Percentiles rank a stretch among this genome's conserved stretches.
Conservation (phyloP, 768 basidiomycete species). For the Antrodiella citrinella region DNA sequence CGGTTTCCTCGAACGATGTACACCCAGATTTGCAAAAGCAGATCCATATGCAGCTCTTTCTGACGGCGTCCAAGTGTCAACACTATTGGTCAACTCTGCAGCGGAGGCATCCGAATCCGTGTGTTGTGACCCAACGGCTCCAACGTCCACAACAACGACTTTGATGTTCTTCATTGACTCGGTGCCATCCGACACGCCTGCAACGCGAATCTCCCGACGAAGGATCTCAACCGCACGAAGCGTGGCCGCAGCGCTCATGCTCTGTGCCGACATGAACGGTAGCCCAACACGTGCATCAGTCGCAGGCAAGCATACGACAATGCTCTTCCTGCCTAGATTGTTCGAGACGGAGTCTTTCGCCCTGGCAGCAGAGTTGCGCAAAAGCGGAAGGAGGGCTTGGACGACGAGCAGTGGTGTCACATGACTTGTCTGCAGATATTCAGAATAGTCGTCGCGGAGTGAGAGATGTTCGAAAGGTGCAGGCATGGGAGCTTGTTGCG, state of each 20-base stretch:
- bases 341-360: constrained; percentile 45
- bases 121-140: constrained; percentile 30
- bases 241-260: constrained; percentile 72
- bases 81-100: constrained; percentile 29
- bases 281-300: constrained; percentile 66
- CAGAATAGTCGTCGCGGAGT: constrained; percentile 52
- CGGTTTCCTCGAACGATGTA: constrained; percentile 33
- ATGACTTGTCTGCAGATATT: constrained; percentile 68
- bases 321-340: constrained; percentile 29
- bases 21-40: constrained; percentile 47
- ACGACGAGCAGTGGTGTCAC: constrained; percentile 70
- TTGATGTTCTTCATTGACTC: constrained; percentile 60
- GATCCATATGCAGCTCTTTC: constrained; percentile 68
- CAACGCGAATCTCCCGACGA: constrained; percentile 59
- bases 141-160: constrained; percentile 70
- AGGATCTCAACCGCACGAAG: constrained; percentile 66
- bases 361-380: constrained; percentile 58
- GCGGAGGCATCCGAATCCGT: neutral
- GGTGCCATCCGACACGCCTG: constrained; percentile 43
- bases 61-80: constrained; percentile 66
- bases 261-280: constrained; percentile 54
- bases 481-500: constrained; percentile 23
- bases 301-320: constrained; percentile 71
- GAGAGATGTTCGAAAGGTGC: constrained; percentile 69
- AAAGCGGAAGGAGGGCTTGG: constrained; percentile 67